Percentiles rank a stretch among this genome's conserved stretches.
phyloP scores from a whole-genome alignment of 768 basidiomycete genomes.

The Leccinum obscurum region DNA sequence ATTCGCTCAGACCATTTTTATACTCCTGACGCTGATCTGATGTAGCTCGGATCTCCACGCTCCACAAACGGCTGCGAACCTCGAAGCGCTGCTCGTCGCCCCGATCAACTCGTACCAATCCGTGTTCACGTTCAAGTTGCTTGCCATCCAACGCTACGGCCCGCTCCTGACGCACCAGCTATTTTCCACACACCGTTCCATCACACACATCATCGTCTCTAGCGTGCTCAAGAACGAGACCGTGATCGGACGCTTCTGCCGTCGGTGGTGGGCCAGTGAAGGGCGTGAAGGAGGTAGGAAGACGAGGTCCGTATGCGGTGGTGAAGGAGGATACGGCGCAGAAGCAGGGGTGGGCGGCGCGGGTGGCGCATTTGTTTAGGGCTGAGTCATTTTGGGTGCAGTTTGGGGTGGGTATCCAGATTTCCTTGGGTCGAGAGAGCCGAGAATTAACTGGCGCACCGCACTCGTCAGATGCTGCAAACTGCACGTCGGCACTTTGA shows the following conservation, averaged over 20 bases:
- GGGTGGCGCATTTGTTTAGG: conserved; percentile 67
- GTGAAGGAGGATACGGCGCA: conserved; percentile 88
- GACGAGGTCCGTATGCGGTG: conserved; percentile 54
- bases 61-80: too few relatives aligned
- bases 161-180: conserved; percentile 86
- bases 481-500: conserved; percentile 88
- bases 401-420: conserved; percentile 61
- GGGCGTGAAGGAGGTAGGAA: conserved; percentile 45
- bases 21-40: too few relatives aligned
- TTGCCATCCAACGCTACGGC: conserved; percentile 88
- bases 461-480: conserved; percentile 69
- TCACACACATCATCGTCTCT: conserved; percentile 92
- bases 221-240: conserved; percentile 86
- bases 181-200: conserved; percentile 85
- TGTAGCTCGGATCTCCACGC: too few relatives aligned
- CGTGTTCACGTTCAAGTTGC: conserved; percentile 61
- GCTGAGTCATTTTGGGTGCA: conserved; percentile 85
- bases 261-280: conserved; percentile 15
- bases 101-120: too few relatives aligned
- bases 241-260: conserved; percentile 58
- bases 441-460: not conserved
- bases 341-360: conserved; percentile 55
- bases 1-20: too few relatives aligned
- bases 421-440: not conserved
- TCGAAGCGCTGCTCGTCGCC: too few relatives aligned